Evolutionary conservation across 2,329 filamentous ascomycete genomes (phyloP).

Genomic region (Gaeumannomyces sp.): DNA sequence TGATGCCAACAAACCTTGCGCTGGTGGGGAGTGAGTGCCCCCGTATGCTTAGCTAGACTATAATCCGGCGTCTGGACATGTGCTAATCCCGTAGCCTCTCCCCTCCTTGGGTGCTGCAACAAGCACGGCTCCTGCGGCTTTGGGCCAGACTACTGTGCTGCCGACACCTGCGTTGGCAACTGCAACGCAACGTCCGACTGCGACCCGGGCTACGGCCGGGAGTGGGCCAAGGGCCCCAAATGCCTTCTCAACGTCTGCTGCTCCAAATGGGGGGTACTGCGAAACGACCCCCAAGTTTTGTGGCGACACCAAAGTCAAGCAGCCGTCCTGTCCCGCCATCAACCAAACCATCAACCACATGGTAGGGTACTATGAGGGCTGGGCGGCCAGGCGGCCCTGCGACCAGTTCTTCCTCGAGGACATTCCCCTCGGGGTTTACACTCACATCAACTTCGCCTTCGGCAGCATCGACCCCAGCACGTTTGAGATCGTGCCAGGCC

Average conservation of each 20-base stretch:
- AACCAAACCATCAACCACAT: slow-evolving; percentile 3
- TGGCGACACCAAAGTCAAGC: slow-evolving; percentile 12
- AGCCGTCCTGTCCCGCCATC: slow-evolving; percentile 10
- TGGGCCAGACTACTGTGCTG: slow-evolving; percentile 20
- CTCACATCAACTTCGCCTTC: slow-evolving; percentile 31
- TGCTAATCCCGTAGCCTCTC: neutral
- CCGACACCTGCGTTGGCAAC: slow-evolving; percentile 17
- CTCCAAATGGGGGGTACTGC: slow-evolving; percentile 22
- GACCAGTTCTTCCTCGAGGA: slow-evolving; percentile 17
- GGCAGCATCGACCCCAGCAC: slow-evolving; percentile 24
- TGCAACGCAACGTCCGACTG: slow-evolving; percentile 24
- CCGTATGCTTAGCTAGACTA: no score
- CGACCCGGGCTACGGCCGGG: slow-evolving; percentile 21
- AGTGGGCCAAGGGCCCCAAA: slow-evolving; percentile 16
- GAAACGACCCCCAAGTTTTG: slow-evolving; percentile 24
- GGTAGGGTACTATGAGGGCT: slow-evolving; percentile 27
- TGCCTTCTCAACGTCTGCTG: slow-evolving; percentile 33
- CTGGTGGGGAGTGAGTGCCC: neutral
- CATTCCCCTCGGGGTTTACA: slow-evolving; percentile 21
- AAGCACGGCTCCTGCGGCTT: slow-evolving; percentile 16
- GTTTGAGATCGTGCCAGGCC: slow-evolving; percentile 18
- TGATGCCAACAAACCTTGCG: neutral
- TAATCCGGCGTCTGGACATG: no score
- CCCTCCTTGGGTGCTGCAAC: neutral
- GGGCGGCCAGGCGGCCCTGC: slow-evolving; percentile 18